Evolutionary conservation across 2,329 filamentous ascomycete genomes (phyloP).

Genomic region (Elsinoe fawcettii): DNA sequence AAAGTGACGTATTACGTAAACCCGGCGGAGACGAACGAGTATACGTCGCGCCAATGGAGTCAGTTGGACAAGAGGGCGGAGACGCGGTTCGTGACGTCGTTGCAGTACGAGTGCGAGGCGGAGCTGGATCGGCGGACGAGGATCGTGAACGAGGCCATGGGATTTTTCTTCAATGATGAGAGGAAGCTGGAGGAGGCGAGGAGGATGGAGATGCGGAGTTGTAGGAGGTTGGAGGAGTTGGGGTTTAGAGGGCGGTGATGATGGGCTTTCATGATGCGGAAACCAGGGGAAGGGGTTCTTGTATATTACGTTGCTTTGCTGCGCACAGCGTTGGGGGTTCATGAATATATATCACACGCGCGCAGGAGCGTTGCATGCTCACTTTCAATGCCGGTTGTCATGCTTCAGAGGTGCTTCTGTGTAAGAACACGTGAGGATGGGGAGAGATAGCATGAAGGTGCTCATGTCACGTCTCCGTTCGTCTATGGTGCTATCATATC

Average conservation of each 20-base stretch:
- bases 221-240: constrained; percentile 48
- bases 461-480: not conserved
- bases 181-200: constrained; percentile 69
- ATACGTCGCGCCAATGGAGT: constrained; percentile 58
- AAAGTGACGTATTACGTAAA: constrained; percentile 80
- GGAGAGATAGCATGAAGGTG: not conserved
- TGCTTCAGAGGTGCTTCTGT: not conserved
- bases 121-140: constrained; percentile 60
- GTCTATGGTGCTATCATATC: not conserved
- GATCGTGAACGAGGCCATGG: constrained; percentile 68
- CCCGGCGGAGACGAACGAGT: constrained; percentile 66
- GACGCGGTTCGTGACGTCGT: constrained; percentile 56
- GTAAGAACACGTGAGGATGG: too few species aligned
- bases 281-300: not conserved
- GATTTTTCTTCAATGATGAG: constrained; percentile 78
- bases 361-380: not conserved
- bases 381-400: not conserved
- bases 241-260: constrained; percentile 27
- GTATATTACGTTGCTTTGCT: not conserved
- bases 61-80: constrained; percentile 75
- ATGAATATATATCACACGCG: not conserved
- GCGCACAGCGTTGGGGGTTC: not conserved
- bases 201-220: constrained; percentile 53
- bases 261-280: too few species aligned
- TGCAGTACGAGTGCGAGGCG: constrained; percentile 65